Evolutionary conservation across 257 asterid species (phyloP).

Genomic region (Solanum piurae): DNA sequence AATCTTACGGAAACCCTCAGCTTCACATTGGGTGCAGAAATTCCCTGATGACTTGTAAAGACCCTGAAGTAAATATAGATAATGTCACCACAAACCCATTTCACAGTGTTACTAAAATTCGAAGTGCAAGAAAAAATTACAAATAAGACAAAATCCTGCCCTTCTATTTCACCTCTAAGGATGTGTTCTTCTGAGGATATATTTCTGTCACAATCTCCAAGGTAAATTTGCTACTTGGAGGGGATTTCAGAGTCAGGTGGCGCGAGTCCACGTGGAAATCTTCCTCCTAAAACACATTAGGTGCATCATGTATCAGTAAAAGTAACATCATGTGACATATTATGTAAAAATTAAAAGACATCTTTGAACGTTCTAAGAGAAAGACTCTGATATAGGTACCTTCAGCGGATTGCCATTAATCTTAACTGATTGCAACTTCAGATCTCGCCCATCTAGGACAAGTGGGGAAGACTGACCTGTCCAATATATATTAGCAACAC

Average conservation of each 20-base stretch:
- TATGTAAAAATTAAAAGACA: background rate
- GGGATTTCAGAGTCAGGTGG: slow-evolving; percentile 63
- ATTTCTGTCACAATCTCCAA: slow-evolving; percentile 80
- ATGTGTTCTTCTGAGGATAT: slow-evolving; percentile 82
- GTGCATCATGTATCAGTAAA: background rate
- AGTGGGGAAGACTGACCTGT: slow-evolving; percentile 65
- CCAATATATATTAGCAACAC: slow-evolving; percentile 1
- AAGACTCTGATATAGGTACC: slow-evolving; percentile 23
- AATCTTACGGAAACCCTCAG: slow-evolving; percentile 91
- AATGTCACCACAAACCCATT: background rate
- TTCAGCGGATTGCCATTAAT: slow-evolving; percentile 58
- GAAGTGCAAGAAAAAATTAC: background rate
- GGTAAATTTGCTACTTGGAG: slow-evolving; percentile 61
- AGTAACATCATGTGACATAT: background rate
- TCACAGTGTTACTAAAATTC: background rate
- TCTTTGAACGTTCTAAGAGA: background rate
- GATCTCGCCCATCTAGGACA: slow-evolving; percentile 74
- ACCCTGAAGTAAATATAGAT: slow-evolving; percentile 34
- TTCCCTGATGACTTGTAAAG: slow-evolving; percentile 88
- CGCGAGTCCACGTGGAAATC: slow-evolving; percentile 54
- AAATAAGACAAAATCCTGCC: background rate
- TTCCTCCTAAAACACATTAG: slow-evolving; percentile 45
- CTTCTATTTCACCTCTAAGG: slow-evolving; percentile 56
- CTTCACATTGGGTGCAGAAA: slow-evolving; percentile 98
- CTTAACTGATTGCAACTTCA: slow-evolving; percentile 59